Percentiles rank a stretch among this genome's conserved stretches.
phyloP scores from a whole-genome alignment of 2,329 filamentous ascomycete genomes.

The Cyphellophora europaea region DNA sequence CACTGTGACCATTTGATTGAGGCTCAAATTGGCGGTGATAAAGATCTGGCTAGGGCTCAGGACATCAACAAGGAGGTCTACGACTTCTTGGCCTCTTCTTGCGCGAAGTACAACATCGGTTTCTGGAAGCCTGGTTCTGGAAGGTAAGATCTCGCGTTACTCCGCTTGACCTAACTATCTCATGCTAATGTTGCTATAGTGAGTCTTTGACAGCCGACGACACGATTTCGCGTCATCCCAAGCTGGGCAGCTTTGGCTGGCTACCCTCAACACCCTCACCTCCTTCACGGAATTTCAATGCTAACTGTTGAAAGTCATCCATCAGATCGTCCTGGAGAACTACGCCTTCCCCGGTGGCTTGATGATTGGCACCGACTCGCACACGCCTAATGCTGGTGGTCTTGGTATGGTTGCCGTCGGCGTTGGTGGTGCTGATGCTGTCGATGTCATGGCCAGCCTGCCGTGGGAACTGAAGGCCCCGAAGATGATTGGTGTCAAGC shows the following conservation, averaged over 20 bases:
- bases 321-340: slow-evolving; percentile 98
- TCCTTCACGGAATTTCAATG: too few relatives aligned
- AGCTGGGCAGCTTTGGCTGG: too few relatives aligned
- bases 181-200: too few relatives aligned
- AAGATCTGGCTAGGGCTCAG: slow-evolving; percentile 86
- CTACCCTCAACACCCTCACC: too few relatives aligned
- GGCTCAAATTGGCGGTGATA: slow-evolving; percentile 82
- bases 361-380: slow-evolving; percentile 94
- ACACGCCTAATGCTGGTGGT: slow-evolving; percentile 85
- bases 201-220: too few relatives aligned
- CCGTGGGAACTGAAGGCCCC: slow-evolving; percentile 98
- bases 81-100: slow-evolving; percentile 87
- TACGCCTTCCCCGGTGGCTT: slow-evolving; percentile 98
- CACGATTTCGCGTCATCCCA: too few relatives aligned
- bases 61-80: slow-evolving; percentile 99
- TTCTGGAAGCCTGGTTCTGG: slow-evolving; percentile 98
- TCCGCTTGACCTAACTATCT: not conserved
- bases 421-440: slow-evolving; percentile 95
- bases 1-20: slow-evolving; percentile 99
- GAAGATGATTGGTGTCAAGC: slow-evolving; percentile 91
- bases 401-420: slow-evolving; percentile 90
- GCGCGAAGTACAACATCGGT: slow-evolving; percentile 99
- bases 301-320: too few relatives aligned
- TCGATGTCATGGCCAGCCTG: slow-evolving; percentile 95
- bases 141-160: slow-evolving; percentile 43